phyloP scores from a whole-genome alignment of 495 filamentous ascomycete species.

The Annulohypoxylon bovei region DNA sequence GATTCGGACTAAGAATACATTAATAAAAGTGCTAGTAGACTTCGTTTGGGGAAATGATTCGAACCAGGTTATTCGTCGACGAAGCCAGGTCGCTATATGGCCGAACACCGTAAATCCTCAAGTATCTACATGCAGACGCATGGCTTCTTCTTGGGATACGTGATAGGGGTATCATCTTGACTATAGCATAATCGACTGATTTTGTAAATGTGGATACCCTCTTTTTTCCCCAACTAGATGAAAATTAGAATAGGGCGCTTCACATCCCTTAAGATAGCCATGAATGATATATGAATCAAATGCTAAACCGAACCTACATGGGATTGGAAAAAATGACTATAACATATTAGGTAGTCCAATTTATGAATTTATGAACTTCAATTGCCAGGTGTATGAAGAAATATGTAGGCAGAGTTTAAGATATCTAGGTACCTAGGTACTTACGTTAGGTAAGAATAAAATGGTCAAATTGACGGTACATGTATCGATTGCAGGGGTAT shows the following conservation, averaged over 20 bases:
- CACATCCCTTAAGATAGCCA: neutral
- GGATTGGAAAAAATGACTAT: too few relatives aligned
- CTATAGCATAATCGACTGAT: constrained; percentile 17
- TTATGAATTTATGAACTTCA: neutral
- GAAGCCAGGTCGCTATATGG: constrained; percentile 15
- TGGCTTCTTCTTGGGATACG: constrained; percentile 23
- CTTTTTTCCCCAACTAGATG: neutral
- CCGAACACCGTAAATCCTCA: neutral
- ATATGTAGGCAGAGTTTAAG: neutral
- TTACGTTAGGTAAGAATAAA: neutral
- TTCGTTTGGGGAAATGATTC: neutral
- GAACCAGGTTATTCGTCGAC: constrained; percentile 20
- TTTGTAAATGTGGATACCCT: neutral
- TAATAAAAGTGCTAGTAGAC: neutral
- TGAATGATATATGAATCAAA: neutral
- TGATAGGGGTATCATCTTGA: constrained; percentile 37
- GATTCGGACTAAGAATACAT: constrained; percentile 15
- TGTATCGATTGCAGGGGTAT: neutral
- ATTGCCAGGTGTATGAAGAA: neutral
- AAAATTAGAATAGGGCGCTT: neutral
- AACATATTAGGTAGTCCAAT: too few relatives aligned
- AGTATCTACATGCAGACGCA: constrained; percentile 8
- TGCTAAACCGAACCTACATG: too few relatives aligned
- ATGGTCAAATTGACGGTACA: neutral
- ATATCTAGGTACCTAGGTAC: constrained; percentile 21